These are phyloP conservation scores for Tuber magnatum DNA, from an alignment of 495 filamentous ascomycete genomes.

Conservation along the genomic window DNA sequence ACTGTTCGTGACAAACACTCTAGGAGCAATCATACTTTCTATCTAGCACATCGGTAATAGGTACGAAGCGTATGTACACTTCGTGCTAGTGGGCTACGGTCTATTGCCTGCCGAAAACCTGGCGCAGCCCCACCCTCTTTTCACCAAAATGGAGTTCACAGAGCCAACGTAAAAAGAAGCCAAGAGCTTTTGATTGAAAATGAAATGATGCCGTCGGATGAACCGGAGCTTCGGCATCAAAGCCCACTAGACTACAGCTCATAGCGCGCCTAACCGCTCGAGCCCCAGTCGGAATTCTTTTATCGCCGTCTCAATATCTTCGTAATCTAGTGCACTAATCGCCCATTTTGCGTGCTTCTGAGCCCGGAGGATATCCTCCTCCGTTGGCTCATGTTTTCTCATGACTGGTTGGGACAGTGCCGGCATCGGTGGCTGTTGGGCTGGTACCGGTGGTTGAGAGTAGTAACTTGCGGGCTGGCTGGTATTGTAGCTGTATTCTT, in stretches of 20 bases:
- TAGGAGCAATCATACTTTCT: not conserved
- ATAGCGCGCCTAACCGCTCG: constrained; percentile 51
- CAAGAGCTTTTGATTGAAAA: not conserved
- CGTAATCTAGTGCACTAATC: constrained; percentile 91
- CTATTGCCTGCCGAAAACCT: not conserved
- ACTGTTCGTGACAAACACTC: not conserved
- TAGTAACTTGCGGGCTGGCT: constrained; percentile 17
- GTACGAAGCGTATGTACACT: not conserved
- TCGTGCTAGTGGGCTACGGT: not conserved
- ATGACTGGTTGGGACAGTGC: constrained; percentile 23
- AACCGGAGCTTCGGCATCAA: not conserved
- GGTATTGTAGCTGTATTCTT: constrained; percentile 23
- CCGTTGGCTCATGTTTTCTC: constrained; percentile 27
- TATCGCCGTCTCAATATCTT: constrained; percentile 86
- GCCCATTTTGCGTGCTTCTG: constrained; percentile 98
- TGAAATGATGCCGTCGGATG: not conserved
- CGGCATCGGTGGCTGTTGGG: constrained; percentile 29
- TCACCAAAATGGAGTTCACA: not conserved
- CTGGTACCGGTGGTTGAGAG: constrained; percentile 31
- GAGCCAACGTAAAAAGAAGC: not conserved
- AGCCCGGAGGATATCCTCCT: constrained; percentile 72
- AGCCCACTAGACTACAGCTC: not conserved
- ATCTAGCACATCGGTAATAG: not conserved
- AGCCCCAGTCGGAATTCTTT: constrained; percentile 74
- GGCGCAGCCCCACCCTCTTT: not conserved